These are phyloP conservation scores for Tetraselmis chui DNA, from an alignment of 139 green algal genomes.

Conservation along the genomic window DNA sequence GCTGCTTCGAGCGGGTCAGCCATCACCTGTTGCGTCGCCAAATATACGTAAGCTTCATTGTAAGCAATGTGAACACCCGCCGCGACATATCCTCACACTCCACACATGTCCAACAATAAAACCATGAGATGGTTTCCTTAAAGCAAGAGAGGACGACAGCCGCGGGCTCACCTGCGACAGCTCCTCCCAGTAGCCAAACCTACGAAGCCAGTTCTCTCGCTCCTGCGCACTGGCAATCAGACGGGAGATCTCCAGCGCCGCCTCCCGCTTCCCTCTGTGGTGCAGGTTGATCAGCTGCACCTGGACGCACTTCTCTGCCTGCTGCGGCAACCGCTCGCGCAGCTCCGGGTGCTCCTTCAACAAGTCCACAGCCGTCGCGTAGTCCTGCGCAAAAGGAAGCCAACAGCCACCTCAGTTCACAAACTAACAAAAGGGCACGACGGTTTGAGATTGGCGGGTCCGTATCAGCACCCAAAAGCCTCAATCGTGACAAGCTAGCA, in stretches of 20 bases:
- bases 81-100: too few relatives aligned
- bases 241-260: background rate
- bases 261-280: background rate
- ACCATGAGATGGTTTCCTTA: too few relatives aligned
- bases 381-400: too few relatives aligned
- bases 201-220: background rate
- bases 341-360: background rate
- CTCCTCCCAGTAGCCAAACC: background rate
- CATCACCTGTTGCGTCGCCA: background rate
- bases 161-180: background rate
- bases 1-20: background rate
- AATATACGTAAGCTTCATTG: too few relatives aligned
- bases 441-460: too few relatives aligned
- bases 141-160: too few relatives aligned
- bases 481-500: too few relatives aligned
- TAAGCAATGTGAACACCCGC: too few relatives aligned
- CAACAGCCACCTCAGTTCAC: too few relatives aligned
- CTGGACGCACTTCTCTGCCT: background rate
- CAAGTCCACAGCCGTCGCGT: background rate
- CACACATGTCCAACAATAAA: too few relatives aligned
- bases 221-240: background rate
- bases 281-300: background rate
- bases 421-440: too few relatives aligned
- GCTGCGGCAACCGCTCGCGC: background rate
- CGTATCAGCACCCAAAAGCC: too few relatives aligned